Conservation (phyloP, 345 rosid species). For the Melaleuca alternifolia region DNA sequence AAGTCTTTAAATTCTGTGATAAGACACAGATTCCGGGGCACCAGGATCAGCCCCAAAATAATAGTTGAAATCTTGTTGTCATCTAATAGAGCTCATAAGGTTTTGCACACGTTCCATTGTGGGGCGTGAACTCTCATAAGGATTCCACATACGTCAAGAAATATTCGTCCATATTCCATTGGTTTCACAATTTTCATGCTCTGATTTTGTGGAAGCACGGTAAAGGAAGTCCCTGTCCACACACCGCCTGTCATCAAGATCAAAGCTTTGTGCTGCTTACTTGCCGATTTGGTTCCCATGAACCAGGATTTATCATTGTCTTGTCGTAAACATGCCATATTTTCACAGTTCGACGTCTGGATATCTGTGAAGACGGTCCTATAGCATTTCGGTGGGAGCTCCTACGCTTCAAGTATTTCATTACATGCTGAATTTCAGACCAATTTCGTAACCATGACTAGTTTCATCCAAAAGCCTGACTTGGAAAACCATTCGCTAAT, state of each 20-base stretch:
- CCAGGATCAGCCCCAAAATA: too few relatives aligned
- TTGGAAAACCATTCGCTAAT: neutral
- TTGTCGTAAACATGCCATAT: neutral
- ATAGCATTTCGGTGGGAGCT: too few relatives aligned
- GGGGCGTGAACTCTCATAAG: neutral
- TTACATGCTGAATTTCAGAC: too few relatives aligned
- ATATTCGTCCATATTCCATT: neutral
- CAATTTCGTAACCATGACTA: too few relatives aligned
- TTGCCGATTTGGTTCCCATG: neutral
- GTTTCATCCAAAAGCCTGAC: neutral
- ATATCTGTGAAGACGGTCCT: too few relatives aligned
- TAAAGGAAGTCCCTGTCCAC: neutral
- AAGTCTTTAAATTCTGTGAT: too few relatives aligned
- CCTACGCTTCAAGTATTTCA: too few relatives aligned
- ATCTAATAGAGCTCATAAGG: too few relatives aligned
- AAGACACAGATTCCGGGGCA: too few relatives aligned
- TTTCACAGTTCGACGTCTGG: neutral
- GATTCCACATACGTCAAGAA: too few relatives aligned
- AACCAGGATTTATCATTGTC: neutral
- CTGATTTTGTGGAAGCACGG: neutral
- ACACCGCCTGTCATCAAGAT: neutral
- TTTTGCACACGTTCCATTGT: neutral
- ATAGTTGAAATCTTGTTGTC: too few relatives aligned
- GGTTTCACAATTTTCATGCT: rapidly evolving
- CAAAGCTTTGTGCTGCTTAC: neutral